Conservation (phyloP, 1,284 basidiomycete species). For the Ceratobasidium sp. region DNA sequence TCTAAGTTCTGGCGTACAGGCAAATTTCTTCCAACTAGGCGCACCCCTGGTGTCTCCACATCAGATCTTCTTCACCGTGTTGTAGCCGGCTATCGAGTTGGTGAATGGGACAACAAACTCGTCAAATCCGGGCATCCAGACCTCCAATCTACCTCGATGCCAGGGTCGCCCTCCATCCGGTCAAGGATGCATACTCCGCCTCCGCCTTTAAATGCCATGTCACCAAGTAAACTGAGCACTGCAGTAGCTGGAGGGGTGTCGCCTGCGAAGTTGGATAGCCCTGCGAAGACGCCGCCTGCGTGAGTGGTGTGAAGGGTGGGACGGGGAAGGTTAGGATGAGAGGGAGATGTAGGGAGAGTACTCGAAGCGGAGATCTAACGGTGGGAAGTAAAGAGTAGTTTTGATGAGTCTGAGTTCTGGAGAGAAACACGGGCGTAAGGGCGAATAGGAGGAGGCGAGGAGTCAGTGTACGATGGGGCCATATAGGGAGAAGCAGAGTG, state of each 20-base stretch:
- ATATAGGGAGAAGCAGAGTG: conserved; percentile 8
- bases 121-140: conserved; percentile 85
- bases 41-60: conserved; percentile 95
- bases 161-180: conserved; percentile 24
- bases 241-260: neutral
- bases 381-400: neutral
- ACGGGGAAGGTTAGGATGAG: neutral
- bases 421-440: neutral
- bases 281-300: conserved; percentile 29
- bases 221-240: conserved; percentile 16
- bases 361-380: neutral
- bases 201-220: conserved; percentile 20
- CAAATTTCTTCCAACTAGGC: conserved; percentile 93
- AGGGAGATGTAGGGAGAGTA: neutral
- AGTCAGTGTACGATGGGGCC: neutral
- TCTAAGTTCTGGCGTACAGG: conserved; percentile 64
- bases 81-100: conserved; percentile 81
- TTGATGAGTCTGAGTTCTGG: conserved; percentile 1
- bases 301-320: neutral
- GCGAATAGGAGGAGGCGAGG: neutral
- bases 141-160: conserved; percentile 63
- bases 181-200: conserved; percentile 31
- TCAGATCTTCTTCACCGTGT: conserved; percentile 89
- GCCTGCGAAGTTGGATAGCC: conserved; percentile 20
- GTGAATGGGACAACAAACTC: conserved; percentile 91